A percentile compares a stretch with the other conserved stretches of the same genome.
Conservation (phyloP, 176 grass and related monocot genomes). For the Eleusine coracana region DNA sequence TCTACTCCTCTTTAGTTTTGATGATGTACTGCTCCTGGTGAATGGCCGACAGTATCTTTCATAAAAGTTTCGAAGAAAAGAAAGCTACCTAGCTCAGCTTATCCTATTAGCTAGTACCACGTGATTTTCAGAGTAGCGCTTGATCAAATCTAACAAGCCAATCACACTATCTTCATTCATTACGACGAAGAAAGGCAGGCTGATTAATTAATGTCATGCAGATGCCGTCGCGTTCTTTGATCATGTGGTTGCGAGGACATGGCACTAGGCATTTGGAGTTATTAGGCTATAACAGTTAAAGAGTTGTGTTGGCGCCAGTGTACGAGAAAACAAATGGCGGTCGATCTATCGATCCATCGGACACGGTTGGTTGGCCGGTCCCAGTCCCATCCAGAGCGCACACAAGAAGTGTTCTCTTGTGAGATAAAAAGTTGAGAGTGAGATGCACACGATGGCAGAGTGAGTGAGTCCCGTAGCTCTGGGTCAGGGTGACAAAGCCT, state of each 20-base stretch:
- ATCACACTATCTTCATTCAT: conserved; percentile 21
- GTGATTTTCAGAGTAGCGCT: conserved; percentile 36
- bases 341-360: neutral
- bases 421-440: conserved; percentile 27
- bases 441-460: conserved; percentile 17
- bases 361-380: conserved; percentile 42
- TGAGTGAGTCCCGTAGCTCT: neutral
- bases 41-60: conserved; percentile 46
- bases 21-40: conserved; percentile 5
- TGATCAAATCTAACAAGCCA: conserved; percentile 32
- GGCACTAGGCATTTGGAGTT: conserved; percentile 24
- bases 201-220: neutral
- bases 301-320: neutral
- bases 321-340: conserved; percentile 28
- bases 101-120: neutral
- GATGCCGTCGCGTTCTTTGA: conserved; percentile 1
- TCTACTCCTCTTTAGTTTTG: conserved; percentile 1
- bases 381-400: conserved; percentile 1
- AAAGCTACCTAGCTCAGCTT: neutral
- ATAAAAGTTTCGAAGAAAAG: conserved; percentile 28
- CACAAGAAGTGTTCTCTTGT: conserved; percentile 7
- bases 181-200: neutral
- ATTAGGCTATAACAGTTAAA: conserved; percentile 7
- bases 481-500: conserved; percentile 31
- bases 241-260: conserved; percentile 27